A percentile compares a stretch with the other conserved stretches of the same genome.
These are phyloP conservation scores for Scenedesmus sp. DNA, from an alignment of 163 green algal species.

Conservation along the genomic window DNA sequence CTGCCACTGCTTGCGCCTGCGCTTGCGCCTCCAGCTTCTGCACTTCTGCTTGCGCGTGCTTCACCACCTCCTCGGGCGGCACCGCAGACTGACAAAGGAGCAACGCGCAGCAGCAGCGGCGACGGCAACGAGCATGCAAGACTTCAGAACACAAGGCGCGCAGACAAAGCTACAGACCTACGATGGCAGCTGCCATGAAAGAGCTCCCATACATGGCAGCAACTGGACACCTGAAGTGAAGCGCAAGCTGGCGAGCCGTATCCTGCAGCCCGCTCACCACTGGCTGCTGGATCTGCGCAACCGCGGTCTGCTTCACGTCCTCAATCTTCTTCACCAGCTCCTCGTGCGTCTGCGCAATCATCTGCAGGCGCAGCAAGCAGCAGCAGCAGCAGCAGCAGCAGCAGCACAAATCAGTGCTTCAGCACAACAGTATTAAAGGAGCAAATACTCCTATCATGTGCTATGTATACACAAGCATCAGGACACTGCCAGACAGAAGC, in stretches of 20 bases:
- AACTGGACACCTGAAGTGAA: neutral
- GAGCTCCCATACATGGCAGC: neutral
- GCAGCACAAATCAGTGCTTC: neutral
- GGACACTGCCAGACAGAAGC: neutral
- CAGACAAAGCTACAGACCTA: neutral
- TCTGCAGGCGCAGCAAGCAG: neutral
- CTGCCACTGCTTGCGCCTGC: constrained; percentile 53
- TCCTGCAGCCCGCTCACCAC: neutral
- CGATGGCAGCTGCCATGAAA: neutral
- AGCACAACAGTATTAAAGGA: neutral
- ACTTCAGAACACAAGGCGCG: neutral
- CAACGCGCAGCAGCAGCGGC: too few relatives aligned
- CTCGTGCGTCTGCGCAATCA: constrained; percentile 51
- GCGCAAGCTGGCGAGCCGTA: neutral
- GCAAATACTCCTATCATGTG: too few relatives aligned
- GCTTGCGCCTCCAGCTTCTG: constrained; percentile 54
- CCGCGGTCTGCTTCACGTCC: constrained; percentile 43
- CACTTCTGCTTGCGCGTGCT: constrained; percentile 48
- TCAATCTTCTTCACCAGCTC: constrained; percentile 56
- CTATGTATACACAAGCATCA: too few relatives aligned
- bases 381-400: neutral
- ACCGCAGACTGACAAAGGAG: constrained; percentile 14
- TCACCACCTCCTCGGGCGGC: constrained; percentile 43
- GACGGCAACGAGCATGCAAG: too few relatives aligned
- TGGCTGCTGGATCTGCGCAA: constrained; percentile 50